These are phyloP conservation scores for Jaapia argillacea DNA, from an alignment of 768 basidiomycete genomes.

Conservation along the genomic window DNA sequence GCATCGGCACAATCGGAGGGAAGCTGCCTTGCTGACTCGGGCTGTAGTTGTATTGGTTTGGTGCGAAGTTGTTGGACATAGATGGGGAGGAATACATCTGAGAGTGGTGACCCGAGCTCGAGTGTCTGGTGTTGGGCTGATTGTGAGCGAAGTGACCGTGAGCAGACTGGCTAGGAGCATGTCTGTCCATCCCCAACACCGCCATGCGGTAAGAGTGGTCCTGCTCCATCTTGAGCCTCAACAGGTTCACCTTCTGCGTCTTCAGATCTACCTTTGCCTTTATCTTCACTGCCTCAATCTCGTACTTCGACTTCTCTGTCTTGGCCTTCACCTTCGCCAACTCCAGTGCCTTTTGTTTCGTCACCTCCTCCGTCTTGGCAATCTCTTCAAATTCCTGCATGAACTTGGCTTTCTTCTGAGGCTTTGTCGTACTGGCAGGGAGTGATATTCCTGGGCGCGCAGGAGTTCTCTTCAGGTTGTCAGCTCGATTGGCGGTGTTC, in stretches of 20 bases:
- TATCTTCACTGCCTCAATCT: neutral
- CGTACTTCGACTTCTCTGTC: neutral
- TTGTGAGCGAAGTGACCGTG: no score
- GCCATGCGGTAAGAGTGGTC: neutral
- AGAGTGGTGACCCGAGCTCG: no score
- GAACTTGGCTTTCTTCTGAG: conserved; percentile 1
- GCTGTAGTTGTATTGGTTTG: no score
- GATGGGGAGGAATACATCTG: no score
- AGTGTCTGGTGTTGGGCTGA: no score
- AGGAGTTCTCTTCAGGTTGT: conserved; percentile 3
- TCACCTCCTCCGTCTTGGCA: conserved; percentile 9
- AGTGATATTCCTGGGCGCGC: neutral
- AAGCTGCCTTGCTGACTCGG: no score
- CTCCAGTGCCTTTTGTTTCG: conserved; percentile 6
- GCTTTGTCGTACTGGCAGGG: neutral
- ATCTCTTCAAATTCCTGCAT: conserved; percentile 6
- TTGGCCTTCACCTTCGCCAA: no score
- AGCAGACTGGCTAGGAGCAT: no score
- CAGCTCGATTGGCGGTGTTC: no score
- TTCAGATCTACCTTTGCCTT: conserved; percentile 1
- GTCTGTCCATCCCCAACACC: no score
- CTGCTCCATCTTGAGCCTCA: neutral
- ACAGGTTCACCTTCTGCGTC: conserved; percentile 1
- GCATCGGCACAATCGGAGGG: no score
- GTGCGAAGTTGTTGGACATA: no score